Conservation (phyloP, 495 filamentous ascomycete genomes). For the Echria macrotheca region DNA sequence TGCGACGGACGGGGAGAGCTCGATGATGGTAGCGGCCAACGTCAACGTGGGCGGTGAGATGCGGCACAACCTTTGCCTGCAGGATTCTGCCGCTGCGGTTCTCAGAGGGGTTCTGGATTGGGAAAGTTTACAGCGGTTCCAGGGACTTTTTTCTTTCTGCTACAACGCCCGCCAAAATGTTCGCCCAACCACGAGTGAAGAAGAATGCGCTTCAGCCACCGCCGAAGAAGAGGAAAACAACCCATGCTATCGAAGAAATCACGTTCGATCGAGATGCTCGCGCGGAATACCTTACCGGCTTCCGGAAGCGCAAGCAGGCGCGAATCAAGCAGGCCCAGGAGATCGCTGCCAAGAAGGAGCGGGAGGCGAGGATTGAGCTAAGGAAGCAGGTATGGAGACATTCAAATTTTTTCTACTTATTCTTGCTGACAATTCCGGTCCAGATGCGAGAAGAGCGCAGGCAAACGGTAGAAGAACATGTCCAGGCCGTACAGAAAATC, state of each 20-base stretch:
- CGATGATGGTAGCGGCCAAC: too few relatives aligned
- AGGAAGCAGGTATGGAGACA: slow-evolving; percentile 60
- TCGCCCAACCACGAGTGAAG: slow-evolving; percentile 45
- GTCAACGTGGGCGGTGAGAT: slow-evolving; percentile 5
- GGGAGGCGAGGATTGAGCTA: slow-evolving; percentile 64
- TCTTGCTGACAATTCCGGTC: neutral
- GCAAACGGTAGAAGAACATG: slow-evolving; percentile 70
- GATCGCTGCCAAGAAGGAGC: slow-evolving; percentile 62
- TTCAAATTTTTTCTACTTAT: neutral
- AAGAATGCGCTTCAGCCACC: slow-evolving; percentile 43
- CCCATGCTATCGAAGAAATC: slow-evolving; percentile 64
- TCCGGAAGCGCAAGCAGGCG: slow-evolving; percentile 89
- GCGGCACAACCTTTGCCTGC: slow-evolving; percentile 1
- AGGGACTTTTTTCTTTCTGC: slow-evolving; percentile 15
- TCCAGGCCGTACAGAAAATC: slow-evolving; percentile 63
- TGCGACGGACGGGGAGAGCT: too few relatives aligned
- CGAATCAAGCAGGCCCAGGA: slow-evolving; percentile 79
- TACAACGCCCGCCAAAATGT: slow-evolving; percentile 31
- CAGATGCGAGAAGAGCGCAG: slow-evolving; percentile 78
- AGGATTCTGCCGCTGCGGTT: too few relatives aligned
- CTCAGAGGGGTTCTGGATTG: neutral
- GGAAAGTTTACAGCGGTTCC: slow-evolving; percentile 26
- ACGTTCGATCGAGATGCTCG: slow-evolving; percentile 73
- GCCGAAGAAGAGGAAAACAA: slow-evolving; percentile 61
- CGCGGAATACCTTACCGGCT: slow-evolving; percentile 84